Evolutionary conservation across 352 stramenopile species (phyloP).

Genomic region (Halophytophthora batemanensis): DNA sequence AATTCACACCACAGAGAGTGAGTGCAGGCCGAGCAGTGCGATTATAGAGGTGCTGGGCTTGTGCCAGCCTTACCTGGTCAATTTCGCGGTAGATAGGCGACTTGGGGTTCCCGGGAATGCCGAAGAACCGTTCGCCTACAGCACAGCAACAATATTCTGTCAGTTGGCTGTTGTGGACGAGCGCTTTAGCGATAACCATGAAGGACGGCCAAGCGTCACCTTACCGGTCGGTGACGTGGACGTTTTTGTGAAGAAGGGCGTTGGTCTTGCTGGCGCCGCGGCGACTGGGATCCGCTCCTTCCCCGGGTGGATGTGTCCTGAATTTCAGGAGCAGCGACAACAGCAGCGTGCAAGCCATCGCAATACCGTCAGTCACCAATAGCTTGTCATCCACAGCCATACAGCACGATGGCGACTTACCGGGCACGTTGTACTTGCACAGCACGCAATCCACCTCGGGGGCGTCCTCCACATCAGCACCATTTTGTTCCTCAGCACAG

Average conservation of each 20-base stretch:
- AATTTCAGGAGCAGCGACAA: background rate
- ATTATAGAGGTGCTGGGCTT: no score
- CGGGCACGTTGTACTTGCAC: constrained; percentile 79
- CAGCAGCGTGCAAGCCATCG: background rate
- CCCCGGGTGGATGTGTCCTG: constrained; percentile 70
- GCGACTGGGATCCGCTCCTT: constrained; percentile 25
- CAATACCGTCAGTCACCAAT: background rate
- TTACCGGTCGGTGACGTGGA: constrained; percentile 25
- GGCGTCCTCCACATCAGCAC: constrained; percentile 10
- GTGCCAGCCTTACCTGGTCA: constrained; percentile 29
- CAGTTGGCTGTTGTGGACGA: background rate
- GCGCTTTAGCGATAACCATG: background rate
- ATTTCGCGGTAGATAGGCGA: constrained; percentile 68
- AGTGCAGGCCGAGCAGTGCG: background rate
- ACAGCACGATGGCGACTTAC: constrained; percentile 15
- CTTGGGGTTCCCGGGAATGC: constrained; percentile 38
- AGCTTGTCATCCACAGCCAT: background rate
- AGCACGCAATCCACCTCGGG: constrained; percentile 45
- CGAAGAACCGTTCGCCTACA: constrained; percentile 49
- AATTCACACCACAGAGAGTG: background rate
- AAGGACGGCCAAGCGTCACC: background rate
- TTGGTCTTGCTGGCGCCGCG: constrained; percentile 7
- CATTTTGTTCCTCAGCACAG: constrained; percentile 3
- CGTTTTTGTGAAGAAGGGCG: constrained; percentile 23
- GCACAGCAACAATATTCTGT: constrained; percentile 1